These are phyloP conservation scores for Taiozyma sp. DNA, from an alignment of 1,139 yeast genomes.

Conservation along the genomic window DNA sequence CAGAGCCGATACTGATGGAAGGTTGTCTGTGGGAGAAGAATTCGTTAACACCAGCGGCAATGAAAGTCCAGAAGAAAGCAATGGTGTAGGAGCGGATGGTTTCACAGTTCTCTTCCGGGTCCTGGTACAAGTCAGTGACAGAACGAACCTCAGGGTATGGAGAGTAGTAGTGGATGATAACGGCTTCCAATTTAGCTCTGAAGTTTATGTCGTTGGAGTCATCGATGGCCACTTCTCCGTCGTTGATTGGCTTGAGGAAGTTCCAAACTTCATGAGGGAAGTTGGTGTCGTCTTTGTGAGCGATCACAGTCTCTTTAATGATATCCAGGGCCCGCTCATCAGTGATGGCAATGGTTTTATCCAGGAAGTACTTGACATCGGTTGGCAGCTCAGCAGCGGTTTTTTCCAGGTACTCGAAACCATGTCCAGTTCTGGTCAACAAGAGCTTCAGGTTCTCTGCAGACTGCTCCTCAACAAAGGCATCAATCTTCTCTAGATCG, in stretches of 20 bases:
- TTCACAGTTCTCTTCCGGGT: constrained; percentile 44
- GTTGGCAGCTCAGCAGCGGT: not conserved
- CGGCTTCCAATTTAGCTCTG: constrained; percentile 39
- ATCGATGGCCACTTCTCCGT: constrained; percentile 8
- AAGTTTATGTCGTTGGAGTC: constrained; percentile 12
- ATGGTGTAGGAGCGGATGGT: constrained; percentile 53
- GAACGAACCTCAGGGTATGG: constrained; percentile 59
- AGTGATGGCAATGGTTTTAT: constrained; percentile 6
- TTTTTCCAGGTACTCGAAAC: not conserved
- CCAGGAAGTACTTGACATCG: not conserved
- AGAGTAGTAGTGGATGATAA: constrained; percentile 28
- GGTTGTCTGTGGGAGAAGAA: constrained; percentile 57
- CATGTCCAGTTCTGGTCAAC: not conserved
- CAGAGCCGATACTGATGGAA: constrained; percentile 36
- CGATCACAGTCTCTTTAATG: constrained; percentile 34
- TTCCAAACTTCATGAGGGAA: constrained; percentile 36
- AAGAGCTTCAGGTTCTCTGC: not conserved
- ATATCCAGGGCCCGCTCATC: constrained; percentile 39
- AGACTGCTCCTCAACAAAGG: no score
- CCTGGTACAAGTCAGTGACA: constrained; percentile 49
- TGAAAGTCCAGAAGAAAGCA: constrained; percentile 50
- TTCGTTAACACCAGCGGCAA: constrained; percentile 54
- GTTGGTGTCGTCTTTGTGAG: constrained; percentile 46
- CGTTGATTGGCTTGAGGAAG: constrained; percentile 24
- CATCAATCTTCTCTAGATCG: no score